A percentile compares a stretch with the other conserved stretches of the same genome.
These are phyloP conservation scores for Funneliformis geosporum DNA, from an alignment of 192 early-diverging fungal genomes.

Conservation along the genomic window DNA sequence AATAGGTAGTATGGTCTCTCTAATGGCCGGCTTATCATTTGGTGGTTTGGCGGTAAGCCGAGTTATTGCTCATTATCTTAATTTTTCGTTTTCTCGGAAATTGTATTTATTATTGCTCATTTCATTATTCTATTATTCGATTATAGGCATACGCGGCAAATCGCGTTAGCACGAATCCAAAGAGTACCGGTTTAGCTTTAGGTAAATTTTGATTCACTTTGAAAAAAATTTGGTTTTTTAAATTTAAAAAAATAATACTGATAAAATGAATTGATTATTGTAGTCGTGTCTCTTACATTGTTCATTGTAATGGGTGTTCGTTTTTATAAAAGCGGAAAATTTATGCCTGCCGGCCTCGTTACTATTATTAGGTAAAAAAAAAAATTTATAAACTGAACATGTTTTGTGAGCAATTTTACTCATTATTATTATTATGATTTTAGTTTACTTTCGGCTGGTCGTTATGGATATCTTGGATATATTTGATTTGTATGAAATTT, in stretches of 20 bases:
- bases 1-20: slow-evolving; percentile 35
- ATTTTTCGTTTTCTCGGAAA: neutral
- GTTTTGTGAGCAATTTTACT: neutral
- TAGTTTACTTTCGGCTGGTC: slow-evolving; percentile 25
- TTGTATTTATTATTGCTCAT: neutral
- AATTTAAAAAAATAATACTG: too few species aligned
- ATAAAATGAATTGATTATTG: neutral
- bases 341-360: slow-evolving; percentile 51
- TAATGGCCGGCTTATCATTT: slow-evolving; percentile 39
- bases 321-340: slow-evolving; percentile 42
- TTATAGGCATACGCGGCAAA: slow-evolving; percentile 35
- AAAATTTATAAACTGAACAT: too few species aligned
- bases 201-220: slow-evolving; percentile 31
- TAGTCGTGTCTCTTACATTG: slow-evolving; percentile 35
- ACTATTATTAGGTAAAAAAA: slow-evolving; percentile 41
- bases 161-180: slow-evolving; percentile 35
- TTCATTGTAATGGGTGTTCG: slow-evolving; percentile 44
- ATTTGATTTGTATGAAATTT: too few species aligned
- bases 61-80: neutral
- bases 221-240: neutral
- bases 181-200: slow-evolving; percentile 36
- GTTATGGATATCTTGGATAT: slow-evolving; percentile 7
- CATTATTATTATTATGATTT: too few species aligned
- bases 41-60: slow-evolving; percentile 27
- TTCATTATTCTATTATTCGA: neutral